Percentiles rank a stretch among this genome's conserved stretches.
Evolutionary conservation across 805 yeast genomes (phyloP).

Genomic region (Ogataea pini): DNA sequence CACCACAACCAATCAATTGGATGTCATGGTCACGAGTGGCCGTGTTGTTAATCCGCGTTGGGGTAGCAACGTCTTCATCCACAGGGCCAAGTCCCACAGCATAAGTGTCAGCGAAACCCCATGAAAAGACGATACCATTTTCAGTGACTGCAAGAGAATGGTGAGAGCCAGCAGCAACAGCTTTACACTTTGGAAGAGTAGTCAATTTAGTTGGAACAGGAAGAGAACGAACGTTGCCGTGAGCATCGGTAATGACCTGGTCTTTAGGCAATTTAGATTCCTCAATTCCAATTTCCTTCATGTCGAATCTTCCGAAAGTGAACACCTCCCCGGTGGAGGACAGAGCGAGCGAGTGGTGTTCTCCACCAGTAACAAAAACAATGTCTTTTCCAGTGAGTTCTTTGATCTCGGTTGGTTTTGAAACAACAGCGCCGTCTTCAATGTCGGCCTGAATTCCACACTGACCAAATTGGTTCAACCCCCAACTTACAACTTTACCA

Average conservation of each 20-base stretch:
- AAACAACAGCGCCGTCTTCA: conserved; percentile 82
- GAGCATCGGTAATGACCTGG: conserved; percentile 70
- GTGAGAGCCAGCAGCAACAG: conserved; percentile 83
- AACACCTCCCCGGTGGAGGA: conserved; percentile 71
- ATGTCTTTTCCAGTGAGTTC: conserved; percentile 60
- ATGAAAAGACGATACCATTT: conserved; percentile 84
- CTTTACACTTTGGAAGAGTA: conserved; percentile 56
- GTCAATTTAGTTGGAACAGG: conserved; percentile 78
- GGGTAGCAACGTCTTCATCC: conserved; percentile 82
- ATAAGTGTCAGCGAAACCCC: conserved; percentile 99
- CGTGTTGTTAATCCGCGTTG: conserved; percentile 89
- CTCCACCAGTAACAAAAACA: conserved; percentile 80
- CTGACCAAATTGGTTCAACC: conserved; percentile 95
- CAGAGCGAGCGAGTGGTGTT: conserved; percentile 86
- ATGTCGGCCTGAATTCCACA: conserved; percentile 80
- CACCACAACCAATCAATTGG: conserved; percentile 83
- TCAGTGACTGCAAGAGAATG: conserved; percentile 84
- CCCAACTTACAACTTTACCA: conserved; percentile 84
- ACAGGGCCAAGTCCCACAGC: conserved; percentile 90
- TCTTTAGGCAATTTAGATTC: conserved; percentile 65
- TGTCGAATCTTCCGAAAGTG: conserved; percentile 89
- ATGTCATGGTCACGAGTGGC: conserved; percentile 85
- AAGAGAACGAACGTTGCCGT: conserved; percentile 78
- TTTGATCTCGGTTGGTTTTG: conserved; percentile 74
- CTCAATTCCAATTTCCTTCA: conserved; percentile 87